Evolutionary conservation across 1,284 basidiomycete genomes (phyloP).

Genomic region (Mycena sp.): DNA sequence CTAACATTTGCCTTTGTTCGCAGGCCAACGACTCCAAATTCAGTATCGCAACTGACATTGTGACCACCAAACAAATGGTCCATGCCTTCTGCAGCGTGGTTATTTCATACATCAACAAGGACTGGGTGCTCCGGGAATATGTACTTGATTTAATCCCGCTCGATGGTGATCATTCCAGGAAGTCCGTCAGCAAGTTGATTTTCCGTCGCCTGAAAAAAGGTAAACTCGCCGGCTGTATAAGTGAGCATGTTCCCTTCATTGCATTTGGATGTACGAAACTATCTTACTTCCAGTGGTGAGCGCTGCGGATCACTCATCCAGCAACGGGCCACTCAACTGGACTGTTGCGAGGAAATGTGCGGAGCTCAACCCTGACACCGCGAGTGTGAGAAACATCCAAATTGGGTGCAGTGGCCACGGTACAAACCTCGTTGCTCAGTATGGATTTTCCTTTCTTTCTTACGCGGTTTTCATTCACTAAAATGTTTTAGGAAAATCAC

Average conservation of each 20-base stretch:
- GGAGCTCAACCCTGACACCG: neutral
- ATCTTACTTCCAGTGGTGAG: constrained; percentile 5
- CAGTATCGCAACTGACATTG: constrained; percentile 23
- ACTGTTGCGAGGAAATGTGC: constrained; percentile 5
- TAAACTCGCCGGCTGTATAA: neutral
- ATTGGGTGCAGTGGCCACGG: constrained; percentile 6
- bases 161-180: constrained; percentile 24
- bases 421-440: constrained; percentile 11
- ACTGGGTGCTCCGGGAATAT: constrained; percentile 16
- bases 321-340: constrained; percentile 19
- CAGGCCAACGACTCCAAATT: constrained; percentile 19
- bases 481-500: constrained; percentile 4
- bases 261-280: neutral
- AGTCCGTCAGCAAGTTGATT: constrained; percentile 8
- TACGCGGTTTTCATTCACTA: neutral
- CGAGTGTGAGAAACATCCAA: neutral
- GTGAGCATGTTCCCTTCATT: neutral
- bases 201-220: neutral
- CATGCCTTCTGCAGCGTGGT: constrained; percentile 20
- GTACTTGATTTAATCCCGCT: constrained; percentile 19
- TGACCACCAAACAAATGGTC: constrained; percentile 18
- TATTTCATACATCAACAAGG: constrained; percentile 9
- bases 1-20: neutral
- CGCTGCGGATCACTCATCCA: constrained; percentile 17
- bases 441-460: neutral